A percentile compares a stretch with the other conserved stretches of the same genome.
These are phyloP conservation scores for Scenedesmus sp. DNA, from an alignment of 163 green algal genomes.

Conservation along the genomic window DNA sequence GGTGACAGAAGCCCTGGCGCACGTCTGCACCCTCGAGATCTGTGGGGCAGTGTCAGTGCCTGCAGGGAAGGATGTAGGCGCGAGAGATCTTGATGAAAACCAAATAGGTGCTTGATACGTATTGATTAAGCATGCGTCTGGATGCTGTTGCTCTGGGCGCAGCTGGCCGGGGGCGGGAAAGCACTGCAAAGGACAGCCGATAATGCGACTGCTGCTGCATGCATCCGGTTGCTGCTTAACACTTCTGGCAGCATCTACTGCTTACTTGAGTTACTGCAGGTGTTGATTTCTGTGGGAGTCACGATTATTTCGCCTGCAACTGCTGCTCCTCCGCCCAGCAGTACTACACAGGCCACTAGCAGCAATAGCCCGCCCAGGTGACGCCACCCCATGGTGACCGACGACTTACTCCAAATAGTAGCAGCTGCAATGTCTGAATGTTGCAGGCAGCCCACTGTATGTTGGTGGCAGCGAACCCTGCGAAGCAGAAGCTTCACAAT, in stretches of 20 bases:
- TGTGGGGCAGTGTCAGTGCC: conserved; percentile 45
- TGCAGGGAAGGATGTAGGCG: neutral
- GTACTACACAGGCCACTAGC: conserved; percentile 20
- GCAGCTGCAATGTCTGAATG: neutral
- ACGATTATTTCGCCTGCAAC: conserved; percentile 23
- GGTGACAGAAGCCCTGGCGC: conserved; percentile 25
- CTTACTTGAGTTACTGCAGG: conserved; percentile 54
- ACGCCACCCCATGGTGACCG: conserved; percentile 29
- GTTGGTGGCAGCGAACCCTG: conserved; percentile 10
- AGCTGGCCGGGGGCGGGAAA: neutral
- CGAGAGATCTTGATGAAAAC: too few species aligned
- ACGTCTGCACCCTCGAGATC: conserved; percentile 48
- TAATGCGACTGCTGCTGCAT: neutral
- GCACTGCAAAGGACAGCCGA: neutral
- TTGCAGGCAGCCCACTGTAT: neutral
- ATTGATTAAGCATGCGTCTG: neutral
- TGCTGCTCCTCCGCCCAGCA: conserved; percentile 22
- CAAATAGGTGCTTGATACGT: too few species aligned
- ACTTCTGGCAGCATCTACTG: too few species aligned
- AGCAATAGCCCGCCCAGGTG: neutral
- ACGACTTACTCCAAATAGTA: neutral
- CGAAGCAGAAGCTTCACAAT: neutral
- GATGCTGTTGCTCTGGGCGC: neutral
- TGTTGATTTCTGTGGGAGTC: conserved; percentile 45
- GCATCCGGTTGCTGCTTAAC: neutral